Evolutionary conservation across 2,329 filamentous ascomycete species (phyloP), one percentile per base, ranked within the genome.

Genomic region (Sordariomycetes sp.): DNA sequence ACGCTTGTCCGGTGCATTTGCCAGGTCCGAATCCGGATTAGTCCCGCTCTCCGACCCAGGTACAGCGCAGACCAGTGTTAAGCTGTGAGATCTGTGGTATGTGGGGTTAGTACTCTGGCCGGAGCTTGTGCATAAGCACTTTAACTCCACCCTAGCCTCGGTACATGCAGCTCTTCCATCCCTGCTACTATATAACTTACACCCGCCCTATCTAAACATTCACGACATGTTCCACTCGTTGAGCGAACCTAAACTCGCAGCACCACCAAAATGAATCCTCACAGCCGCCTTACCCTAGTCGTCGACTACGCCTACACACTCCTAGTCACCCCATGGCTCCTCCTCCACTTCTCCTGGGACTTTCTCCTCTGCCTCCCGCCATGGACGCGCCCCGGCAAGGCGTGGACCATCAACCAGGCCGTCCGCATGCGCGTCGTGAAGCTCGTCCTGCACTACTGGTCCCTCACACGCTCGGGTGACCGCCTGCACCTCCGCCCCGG

Each of bases 401-500:
- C 40, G 14, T 46, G 40, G 40, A 46, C 10, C 3, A 6, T 46
- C 40, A 46, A 46, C 14, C 40, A 46, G 18, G 40, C 40, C 40
- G 40, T n/a, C 14, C 40, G 40, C 40, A 46, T n/a, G 40, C 40
- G 40, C 40, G 40, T 46, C 40, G 40, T 46, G 40, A 46, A 46
- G 18, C 40, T 46, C 6, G 40, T 46, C 14, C 40, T 46, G 6
- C 40, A 46, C 7, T 46, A n/a, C 14, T 46, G 40, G 40, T 46
- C 40, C 7, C 40, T 46, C 40, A 46, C 40, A 2, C 40, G 40
- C 40, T 16, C 40, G 11, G 40, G 40, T 14, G 40, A 46, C 40
- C 40, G 40, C 18, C 40, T 46, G 40, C 40, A 46, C 14, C 62
- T 63, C 8, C 53, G 46, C 0, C 61, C 60, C 7, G 63, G 64